phyloP scores from a whole-genome alignment of 2,329 filamentous ascomycete species.

The Penicillium sumatraense region DNA sequence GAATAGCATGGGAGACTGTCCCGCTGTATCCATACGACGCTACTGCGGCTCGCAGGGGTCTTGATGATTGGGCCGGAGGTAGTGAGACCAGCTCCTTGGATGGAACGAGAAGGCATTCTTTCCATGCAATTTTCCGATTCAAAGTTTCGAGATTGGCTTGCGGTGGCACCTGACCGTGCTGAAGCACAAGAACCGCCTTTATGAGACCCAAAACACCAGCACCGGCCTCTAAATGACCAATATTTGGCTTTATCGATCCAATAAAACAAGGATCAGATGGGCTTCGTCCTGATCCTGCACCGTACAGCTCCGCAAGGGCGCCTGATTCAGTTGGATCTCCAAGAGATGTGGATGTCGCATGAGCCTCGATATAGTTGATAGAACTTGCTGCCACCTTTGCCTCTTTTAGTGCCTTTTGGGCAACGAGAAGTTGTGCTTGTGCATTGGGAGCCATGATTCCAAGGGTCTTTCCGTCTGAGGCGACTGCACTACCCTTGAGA shows the following conservation, averaged over 20 bases:
- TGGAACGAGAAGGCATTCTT: slow-evolving; percentile 26
- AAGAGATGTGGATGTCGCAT: slow-evolving; percentile 27
- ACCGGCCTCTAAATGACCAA: slow-evolving; percentile 38
- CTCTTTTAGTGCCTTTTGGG: slow-evolving; percentile 7
- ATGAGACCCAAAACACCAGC: slow-evolving; percentile 23
- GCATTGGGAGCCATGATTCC: slow-evolving; percentile 43
- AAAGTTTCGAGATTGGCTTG: slow-evolving; percentile 41
- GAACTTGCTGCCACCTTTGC: background rate
- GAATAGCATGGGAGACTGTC: slow-evolving; percentile 35
- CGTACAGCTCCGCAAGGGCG: slow-evolving; percentile 18
- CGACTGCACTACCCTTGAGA: slow-evolving; percentile 25
- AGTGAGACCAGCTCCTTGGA: too few relatives aligned
- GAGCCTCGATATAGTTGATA: slow-evolving; percentile 9
- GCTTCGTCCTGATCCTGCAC: too few relatives aligned
- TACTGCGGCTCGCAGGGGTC: slow-evolving; percentile 32
- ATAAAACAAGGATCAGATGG: slow-evolving; percentile 27
- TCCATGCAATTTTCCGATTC: slow-evolving; percentile 40
- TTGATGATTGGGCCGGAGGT: too few relatives aligned
- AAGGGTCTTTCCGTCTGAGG: slow-evolving; percentile 39
- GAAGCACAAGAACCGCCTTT: slow-evolving; percentile 31
- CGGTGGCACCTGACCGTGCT: slow-evolving; percentile 30
- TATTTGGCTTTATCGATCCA: slow-evolving; percentile 39
- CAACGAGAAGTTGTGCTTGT: slow-evolving; percentile 34
- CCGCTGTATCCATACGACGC: slow-evolving; percentile 42
- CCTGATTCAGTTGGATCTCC: slow-evolving; percentile 27